Evolutionary conservation across 2,329 filamentous ascomycete genomes (phyloP).

Genomic region (Aspergillus ochraceoroseus): DNA sequence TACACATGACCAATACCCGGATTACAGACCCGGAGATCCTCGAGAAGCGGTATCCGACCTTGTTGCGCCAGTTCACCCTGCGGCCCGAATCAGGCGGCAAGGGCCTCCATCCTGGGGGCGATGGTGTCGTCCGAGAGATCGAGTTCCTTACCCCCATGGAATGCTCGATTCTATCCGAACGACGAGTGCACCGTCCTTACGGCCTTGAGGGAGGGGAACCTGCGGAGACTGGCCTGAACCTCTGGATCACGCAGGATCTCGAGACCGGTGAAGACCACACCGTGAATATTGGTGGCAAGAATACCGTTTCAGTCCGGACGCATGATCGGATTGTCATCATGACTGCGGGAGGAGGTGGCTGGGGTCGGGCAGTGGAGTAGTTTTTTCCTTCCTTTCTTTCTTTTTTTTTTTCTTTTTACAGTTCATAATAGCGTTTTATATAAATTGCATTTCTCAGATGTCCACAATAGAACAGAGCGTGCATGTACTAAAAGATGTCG

Average conservation of each 20-base stretch:
- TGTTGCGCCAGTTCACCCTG: slow-evolving; percentile 67
- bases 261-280: slow-evolving; percentile 50
- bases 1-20: slow-evolving; percentile 82
- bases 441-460: too few species aligned
- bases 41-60: slow-evolving; percentile 71
- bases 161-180: slow-evolving; percentile 72
- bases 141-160: slow-evolving; percentile 78
- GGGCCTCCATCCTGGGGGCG: slow-evolving; percentile 65
- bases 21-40: slow-evolving; percentile 82
- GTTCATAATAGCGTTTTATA: too few species aligned
- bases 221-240: slow-evolving; percentile 71
- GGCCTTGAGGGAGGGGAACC: slow-evolving; percentile 79
- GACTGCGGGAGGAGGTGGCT: slow-evolving; percentile 52
- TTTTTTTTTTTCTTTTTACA: too few species aligned
- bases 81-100: slow-evolving; percentile 60
- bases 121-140: slow-evolving; percentile 75
- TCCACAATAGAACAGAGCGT: too few species aligned
- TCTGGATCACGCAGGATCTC: slow-evolving; percentile 74
- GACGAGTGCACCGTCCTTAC: slow-evolving; percentile 71
- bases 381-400: too few species aligned
- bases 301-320: slow-evolving; percentile 55
- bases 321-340: slow-evolving; percentile 59
- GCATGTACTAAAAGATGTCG: too few species aligned
- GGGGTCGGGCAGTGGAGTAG: too few species aligned
- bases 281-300: slow-evolving; percentile 60